These are phyloP conservation scores for Coemansia sp. DNA, from an alignment of 192 early-diverging fungal species.

Conservation along the genomic window DNA sequence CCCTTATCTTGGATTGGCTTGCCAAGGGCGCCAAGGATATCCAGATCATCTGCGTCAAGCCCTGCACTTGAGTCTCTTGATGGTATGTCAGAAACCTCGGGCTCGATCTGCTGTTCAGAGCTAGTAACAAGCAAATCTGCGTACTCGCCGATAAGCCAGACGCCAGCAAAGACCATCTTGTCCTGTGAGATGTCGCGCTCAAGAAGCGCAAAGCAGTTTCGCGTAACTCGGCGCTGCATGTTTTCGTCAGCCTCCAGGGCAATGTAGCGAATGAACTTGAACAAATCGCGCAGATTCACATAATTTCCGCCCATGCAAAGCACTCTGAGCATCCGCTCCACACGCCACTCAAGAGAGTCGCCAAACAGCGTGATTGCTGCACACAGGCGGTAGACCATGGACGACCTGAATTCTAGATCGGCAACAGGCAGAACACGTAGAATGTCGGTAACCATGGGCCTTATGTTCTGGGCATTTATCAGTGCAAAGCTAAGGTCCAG, in stretches of 20 bases:
- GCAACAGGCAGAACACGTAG: slow-evolving; percentile 90
- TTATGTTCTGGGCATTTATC: slow-evolving; percentile 91
- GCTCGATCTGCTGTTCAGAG: neutral
- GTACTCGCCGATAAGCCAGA: slow-evolving; percentile 97
- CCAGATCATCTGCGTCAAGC: slow-evolving; percentile 40
- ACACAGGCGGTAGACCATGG: slow-evolving; percentile 89
- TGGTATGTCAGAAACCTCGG: neutral
- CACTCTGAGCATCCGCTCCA: slow-evolving; percentile 92
- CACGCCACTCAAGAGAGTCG: slow-evolving; percentile 95
- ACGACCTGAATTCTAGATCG: slow-evolving; percentile 84
- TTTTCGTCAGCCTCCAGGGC: slow-evolving; percentile 62
- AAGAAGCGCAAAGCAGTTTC: slow-evolving; percentile 84
- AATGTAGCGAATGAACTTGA: slow-evolving; percentile 89
- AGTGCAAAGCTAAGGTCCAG: slow-evolving; percentile 95
- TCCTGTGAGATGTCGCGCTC: slow-evolving; percentile 74
- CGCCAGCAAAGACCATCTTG: slow-evolving; percentile 81
- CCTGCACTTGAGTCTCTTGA: slow-evolving; percentile 11
- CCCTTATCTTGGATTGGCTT: slow-evolving; percentile 10
- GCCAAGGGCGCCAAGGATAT: slow-evolving; percentile 47
- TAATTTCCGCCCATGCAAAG: slow-evolving; percentile 71
- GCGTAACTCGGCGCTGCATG: slow-evolving; percentile 88
- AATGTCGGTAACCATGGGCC: slow-evolving; percentile 88
- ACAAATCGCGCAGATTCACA: slow-evolving; percentile 74
- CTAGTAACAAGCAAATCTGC: slow-evolving; percentile 79
- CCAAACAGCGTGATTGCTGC: slow-evolving; percentile 92